Base-by-base conservation (phyloP, 2,329 filamentous ascomycete genomes). In the Exophiala aquamarina region DNA sequence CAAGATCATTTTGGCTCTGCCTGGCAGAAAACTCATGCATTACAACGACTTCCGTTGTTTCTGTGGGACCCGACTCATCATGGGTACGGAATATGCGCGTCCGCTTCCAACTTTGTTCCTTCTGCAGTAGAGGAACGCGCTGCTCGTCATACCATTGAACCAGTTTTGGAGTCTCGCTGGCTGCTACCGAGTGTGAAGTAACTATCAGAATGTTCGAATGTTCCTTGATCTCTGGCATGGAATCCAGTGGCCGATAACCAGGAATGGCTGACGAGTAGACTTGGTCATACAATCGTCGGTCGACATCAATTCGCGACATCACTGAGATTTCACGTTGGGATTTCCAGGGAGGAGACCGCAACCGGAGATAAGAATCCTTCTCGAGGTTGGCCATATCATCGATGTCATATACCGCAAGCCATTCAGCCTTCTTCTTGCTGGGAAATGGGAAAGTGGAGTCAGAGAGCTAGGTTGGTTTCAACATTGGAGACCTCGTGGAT, bases 11-110 rank as follows among this genome's bases (percentile, higher is more conserved):
- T 21, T 90, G 70, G 0, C 83, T 86, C 52, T 90, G 89, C 36
- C 76, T 61, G 17, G 79, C 77, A 4, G 77, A 70, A 62, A 84
- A 94, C 56, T 94, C 89, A 63, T 92, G 84, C 20, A 93, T 72
- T 0, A 79, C 75, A 1, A 90, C 69, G 55, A 78, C 82, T 56
- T 81, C 80, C 0, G 75, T 73, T 4, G 35, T 37, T 18, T 9
- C 14, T 19, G 10, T n/a, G 4, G 18, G 14, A 13, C 14, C 7
- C 35, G 7, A 6, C 35, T 13, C 11, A n/a, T 19, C 11, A 19
- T 19, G 15, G 35, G 35, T 37, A 19, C 35, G 9, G 14, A 15
- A 37, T 8, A 37, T 8, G 19, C 35, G 35, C 9, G 35, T 37
- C 4, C 35, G 35, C 19, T 19, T 15, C 35, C 35, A 37, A 10